Conservation (phyloP, 306 rosid species). For the Quercus wislizeni region DNA sequence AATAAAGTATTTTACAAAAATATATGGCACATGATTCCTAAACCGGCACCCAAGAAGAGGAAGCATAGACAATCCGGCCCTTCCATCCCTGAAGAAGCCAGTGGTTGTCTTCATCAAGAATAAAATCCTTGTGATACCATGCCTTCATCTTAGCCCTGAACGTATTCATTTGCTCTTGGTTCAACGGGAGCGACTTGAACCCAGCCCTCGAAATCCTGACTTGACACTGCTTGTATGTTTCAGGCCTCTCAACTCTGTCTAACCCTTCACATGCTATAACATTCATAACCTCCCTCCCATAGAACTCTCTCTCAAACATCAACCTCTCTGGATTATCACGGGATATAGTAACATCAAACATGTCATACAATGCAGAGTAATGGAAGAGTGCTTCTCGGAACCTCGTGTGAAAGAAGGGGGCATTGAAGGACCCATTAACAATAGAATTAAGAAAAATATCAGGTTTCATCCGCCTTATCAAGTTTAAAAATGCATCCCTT, state of each 20-base stretch:
- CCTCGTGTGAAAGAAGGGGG: not conserved
- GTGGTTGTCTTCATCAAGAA: not conserved
- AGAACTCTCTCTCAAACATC: not conserved
- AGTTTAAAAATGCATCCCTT: not conserved
- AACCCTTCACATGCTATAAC: constrained; percentile 1
- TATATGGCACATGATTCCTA: not conserved
- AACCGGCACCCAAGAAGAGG: constrained; percentile 5
- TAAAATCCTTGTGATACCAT: constrained; percentile 9
- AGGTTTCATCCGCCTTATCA: not conserved
- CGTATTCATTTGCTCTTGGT: not conserved
- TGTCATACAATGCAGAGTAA: not conserved
- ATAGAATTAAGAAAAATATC: not conserved
- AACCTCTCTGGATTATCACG: not conserved
- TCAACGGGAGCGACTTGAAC: not conserved
- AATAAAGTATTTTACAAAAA: not conserved
- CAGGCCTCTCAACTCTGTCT: not conserved
- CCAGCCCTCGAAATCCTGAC: not conserved
- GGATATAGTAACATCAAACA: not conserved
- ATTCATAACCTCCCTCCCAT: not conserved
- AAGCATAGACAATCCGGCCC: constrained; percentile 6
- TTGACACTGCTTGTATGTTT: not conserved
- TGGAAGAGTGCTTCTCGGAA: constrained; percentile 5
- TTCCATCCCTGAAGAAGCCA: constrained; percentile 13
- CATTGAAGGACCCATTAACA: not conserved
- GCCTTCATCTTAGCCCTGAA: constrained; percentile 1